Evolutionary conservation across 257 asterid species (phyloP), one percentile per base, ranked within the genome.

Genomic region (Anisodus acutangulus): DNA sequence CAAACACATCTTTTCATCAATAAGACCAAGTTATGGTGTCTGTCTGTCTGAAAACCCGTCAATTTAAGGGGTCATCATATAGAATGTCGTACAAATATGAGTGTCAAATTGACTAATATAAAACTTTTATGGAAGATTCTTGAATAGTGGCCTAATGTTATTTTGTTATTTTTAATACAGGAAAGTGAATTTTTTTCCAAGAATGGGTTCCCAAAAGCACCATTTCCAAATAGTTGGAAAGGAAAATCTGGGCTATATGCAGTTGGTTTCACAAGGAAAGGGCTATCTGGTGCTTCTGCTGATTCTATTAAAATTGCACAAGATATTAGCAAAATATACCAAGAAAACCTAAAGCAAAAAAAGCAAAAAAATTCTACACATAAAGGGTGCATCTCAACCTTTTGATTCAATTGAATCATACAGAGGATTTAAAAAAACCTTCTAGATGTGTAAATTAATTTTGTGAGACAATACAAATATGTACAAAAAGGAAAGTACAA

Each of bases 101-200:
- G 13, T 19, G 1, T 74, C 12, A 1, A 78, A 53, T 26, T 53
- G 9, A 53, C 4, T 31, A 69, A 35, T 67, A 2, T 10, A 10
- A 76, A 76, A n/a, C 11, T 22, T 72, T 78, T 15, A 51, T 51
- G 22, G 0, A 76, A 3, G 19, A 53, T 76, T 76, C 16, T 76
- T 78, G 47, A 51, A 26, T 78, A 53, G 49, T 53, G 12, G 16
- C 8, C 31, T 78, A 31, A 78, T 58, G 8, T 54, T 39, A 12
- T 68, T 71, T 71, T 35, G 16, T 83, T n/a, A 9, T 82, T 41
- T 45, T 47, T 19, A 7, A 1, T 71, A n/a, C 37, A 80, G 84
- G 87, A 84, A 84, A 80, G 72, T 55, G 87, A 84, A 43, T 84
- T 84, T 80, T 84, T 84, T 68, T 55, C 74, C n/a, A 68, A 84